These are phyloP conservation scores for Kurtzmaniella quercitrusa DNA, from an alignment of 1,139 yeast genomes.

Conservation along the genomic window DNA sequence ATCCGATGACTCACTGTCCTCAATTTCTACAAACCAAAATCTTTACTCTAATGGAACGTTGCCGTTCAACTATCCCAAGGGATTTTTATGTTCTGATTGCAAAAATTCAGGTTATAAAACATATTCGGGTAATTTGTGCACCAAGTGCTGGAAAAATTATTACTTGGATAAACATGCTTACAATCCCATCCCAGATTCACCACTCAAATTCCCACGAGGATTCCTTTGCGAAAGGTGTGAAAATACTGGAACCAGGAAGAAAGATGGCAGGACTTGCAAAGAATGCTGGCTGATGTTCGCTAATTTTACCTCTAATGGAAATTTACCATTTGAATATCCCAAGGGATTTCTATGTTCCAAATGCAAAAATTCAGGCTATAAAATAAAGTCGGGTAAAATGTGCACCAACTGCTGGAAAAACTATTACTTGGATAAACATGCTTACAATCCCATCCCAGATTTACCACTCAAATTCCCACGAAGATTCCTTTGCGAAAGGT, in stretches of 20 bases:
- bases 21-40: constrained; percentile 11
- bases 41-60: constrained; percentile 17
- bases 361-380: constrained; percentile 42
- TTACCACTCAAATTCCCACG: constrained; percentile 55
- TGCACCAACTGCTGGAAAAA: constrained; percentile 37
- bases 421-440: constrained; percentile 24
- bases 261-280: constrained; percentile 64
- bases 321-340: constrained; percentile 55
- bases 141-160: constrained; percentile 33
- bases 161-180: constrained; percentile 28
- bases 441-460: constrained; percentile 38
- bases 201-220: constrained; percentile 54
- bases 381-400: constrained; percentile 23
- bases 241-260: constrained; percentile 68
- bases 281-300: constrained; percentile 70
- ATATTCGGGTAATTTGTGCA: constrained; percentile 28
- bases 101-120: constrained; percentile 37
- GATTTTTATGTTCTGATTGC: constrained; percentile 36
- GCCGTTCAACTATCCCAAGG: constrained; percentile 52
- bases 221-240: constrained; percentile 66
- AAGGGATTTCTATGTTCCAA: constrained; percentile 32
- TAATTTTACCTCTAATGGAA: no score
- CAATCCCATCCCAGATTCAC: constrained; percentile 37
- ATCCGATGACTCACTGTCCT: constrained; percentile 3
- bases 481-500: constrained; percentile 60